phyloP scores from a whole-genome alignment of 1,284 basidiomycete species.

The Cryptococcus sp. region DNA sequence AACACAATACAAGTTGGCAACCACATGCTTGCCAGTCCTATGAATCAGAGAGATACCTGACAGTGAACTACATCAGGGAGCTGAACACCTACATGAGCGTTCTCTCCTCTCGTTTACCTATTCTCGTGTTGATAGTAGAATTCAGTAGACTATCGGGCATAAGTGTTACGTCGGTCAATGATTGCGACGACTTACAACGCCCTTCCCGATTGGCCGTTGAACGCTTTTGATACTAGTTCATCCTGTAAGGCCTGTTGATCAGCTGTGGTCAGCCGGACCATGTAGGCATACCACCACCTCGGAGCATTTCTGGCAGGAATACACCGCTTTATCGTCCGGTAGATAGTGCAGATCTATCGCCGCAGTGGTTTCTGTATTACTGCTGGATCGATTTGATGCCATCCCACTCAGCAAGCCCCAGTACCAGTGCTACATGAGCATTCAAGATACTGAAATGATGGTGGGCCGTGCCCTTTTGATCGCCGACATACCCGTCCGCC shows the following conservation, averaged over 20 bases:
- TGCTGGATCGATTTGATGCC: no score
- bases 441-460: no score
- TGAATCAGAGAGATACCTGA: slow-evolving; percentile 25
- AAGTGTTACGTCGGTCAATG: neutral
- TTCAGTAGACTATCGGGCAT: slow-evolving; percentile 38
- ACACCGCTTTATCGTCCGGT: slow-evolving; percentile 36
- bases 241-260: slow-evolving; percentile 42
- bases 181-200: slow-evolving; percentile 36
- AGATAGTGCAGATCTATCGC: slow-evolving; percentile 33
- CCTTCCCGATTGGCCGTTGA: slow-evolving; percentile 43
- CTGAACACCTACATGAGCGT: slow-evolving; percentile 35
- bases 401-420: no score
- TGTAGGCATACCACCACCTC: slow-evolving; percentile 23
- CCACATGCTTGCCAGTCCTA: slow-evolving; percentile 47
- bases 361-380: slow-evolving; percentile 5
- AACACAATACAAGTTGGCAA: slow-evolving; percentile 43
- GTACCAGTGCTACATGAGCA: no score
- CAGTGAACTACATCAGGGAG: slow-evolving; percentile 27
- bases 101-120: slow-evolving; percentile 43
- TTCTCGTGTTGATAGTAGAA: slow-evolving; percentile 45
- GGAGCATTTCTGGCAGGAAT: slow-evolving; percentile 42
- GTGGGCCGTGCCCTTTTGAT: no score
- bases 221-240: slow-evolving; percentile 46
- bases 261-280: neutral
- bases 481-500: no score